A percentile compares a stretch with the other conserved stretches of the same genome.
These are phyloP conservation scores for Chaetomium fimeti DNA, from an alignment of 495 filamentous ascomycete genomes.

Conservation along the genomic window DNA sequence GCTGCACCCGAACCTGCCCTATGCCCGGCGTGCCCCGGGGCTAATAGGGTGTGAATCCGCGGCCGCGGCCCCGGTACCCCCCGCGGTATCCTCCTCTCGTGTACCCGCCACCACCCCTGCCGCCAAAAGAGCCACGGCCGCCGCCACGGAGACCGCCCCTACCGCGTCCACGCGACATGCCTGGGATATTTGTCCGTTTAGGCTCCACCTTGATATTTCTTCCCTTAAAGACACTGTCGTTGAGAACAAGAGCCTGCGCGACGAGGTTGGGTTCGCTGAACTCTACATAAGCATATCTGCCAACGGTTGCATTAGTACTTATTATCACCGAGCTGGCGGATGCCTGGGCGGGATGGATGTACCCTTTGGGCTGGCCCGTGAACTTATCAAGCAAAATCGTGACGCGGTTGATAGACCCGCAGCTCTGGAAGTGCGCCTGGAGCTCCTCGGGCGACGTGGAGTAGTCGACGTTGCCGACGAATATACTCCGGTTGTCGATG, in stretches of 20 bases:
- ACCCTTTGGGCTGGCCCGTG: constrained; percentile 98
- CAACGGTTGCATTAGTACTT: constrained; percentile 1
- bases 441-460: constrained; percentile 97
- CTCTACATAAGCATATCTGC: constrained; percentile 97
- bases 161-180: constrained; percentile 78
- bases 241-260: constrained; percentile 87
- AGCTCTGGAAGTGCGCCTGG: constrained; percentile 97
- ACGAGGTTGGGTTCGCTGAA: constrained; percentile 94
- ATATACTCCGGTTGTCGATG: constrained; percentile 91
- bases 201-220: constrained; percentile 96
- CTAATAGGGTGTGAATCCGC: constrained; percentile 79
- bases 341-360: constrained; percentile 46
- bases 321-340: neutral
- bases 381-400: constrained; percentile 98
- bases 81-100: constrained; percentile 69
- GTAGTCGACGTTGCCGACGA: constrained; percentile 99
- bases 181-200: constrained; percentile 95
- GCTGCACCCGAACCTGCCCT: neutral
- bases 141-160: constrained; percentile 53
- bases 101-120: constrained; percentile 53
- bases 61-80: constrained; percentile 72
- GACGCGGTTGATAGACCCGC: constrained; percentile 95
- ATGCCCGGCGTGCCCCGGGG: constrained; percentile 8
- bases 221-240: constrained; percentile 94
- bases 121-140: constrained; percentile 60